phyloP scores from a whole-genome alignment of 78 protist species.

The Polysphondylium violaceum region DNA sequence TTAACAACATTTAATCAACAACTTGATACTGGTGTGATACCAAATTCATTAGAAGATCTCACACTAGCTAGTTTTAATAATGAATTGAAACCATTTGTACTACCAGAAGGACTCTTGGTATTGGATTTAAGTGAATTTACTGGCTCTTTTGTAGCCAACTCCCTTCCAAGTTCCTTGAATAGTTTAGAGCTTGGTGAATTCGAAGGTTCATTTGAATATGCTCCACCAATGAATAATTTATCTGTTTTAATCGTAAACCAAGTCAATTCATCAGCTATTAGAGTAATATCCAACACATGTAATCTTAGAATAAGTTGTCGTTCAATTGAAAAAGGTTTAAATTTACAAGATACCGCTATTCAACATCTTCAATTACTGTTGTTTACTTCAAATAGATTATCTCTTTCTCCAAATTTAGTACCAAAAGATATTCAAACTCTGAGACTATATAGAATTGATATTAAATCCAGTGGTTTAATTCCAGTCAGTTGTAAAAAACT shows the following conservation, averaged over 20 bases:
- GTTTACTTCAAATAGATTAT: background rate
- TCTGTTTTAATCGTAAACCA: background rate
- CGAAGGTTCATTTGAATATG: background rate
- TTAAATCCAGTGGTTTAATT: background rate
- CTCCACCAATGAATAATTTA: background rate
- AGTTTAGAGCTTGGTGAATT: background rate
- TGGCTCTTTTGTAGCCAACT: background rate
- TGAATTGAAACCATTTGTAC: background rate
- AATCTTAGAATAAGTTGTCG: background rate
- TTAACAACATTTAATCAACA: background rate
- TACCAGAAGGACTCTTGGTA: background rate
- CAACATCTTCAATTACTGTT: background rate
- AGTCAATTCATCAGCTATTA: background rate
- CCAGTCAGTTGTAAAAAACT: background rate
- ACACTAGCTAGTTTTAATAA: background rate
- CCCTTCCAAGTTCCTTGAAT: background rate
- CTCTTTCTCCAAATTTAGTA: background rate
- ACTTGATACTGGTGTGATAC: background rate
- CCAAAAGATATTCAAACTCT: background rate
- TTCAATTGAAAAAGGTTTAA: background rate
- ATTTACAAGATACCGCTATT: background rate
- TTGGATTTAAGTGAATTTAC: background rate
- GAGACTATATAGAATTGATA: background rate
- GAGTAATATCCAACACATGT: background rate
- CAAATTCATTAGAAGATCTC: background rate